Base-by-base conservation (phyloP, 2,329 filamentous ascomycete genomes). In the Truncatella angustata region DNA sequence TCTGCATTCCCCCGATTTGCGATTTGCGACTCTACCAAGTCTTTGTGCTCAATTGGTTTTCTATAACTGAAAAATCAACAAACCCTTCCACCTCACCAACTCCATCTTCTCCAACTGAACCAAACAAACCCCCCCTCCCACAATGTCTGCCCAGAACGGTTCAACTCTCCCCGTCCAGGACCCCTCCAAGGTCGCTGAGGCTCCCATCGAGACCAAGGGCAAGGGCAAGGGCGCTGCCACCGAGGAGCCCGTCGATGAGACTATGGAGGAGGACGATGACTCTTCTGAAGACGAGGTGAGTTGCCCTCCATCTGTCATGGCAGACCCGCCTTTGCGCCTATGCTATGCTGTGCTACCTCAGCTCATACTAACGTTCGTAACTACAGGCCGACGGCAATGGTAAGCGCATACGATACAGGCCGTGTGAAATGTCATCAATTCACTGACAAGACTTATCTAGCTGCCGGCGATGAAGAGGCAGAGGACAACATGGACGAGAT, bases 401-500 rank as follows among this genome's bases (percentile, higher is more conserved):
- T 50, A 50, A 50, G 49, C 49, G 24, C 36, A 42, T n/a, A 42
- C 35, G 36, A 49, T 11, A 28, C 20, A n/a, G n/a, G 7, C 4
- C 23, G 14, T 5, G 23, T 14, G 10, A 26, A 32, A 21, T 10
- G 23, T 4, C 9, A 43, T 58, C 46, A 40, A 57, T 46, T 40
- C 55, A 55, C 64, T 69, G 62, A 70, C 60, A 53, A 58, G 51
- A 40, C 52, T 58, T 51, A 58, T 28, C 42, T 70, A 73, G 80
- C 75, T 12, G 46, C 30, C 52, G 86, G 87, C 61, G 88, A 59
- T 10, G 63, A 90, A 49, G 87, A 88, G 40, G 90, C 91, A 51
- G 87, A 89, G 54, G 81, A 90, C 65, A 88, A 89, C 71, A 83
- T 96, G 79, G 90, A 95, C 69, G 92, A 93, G 74, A 97, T 99